phyloP scores from a whole-genome alignment of 208 protist genomes.

The Spongospora subterranea region DNA sequence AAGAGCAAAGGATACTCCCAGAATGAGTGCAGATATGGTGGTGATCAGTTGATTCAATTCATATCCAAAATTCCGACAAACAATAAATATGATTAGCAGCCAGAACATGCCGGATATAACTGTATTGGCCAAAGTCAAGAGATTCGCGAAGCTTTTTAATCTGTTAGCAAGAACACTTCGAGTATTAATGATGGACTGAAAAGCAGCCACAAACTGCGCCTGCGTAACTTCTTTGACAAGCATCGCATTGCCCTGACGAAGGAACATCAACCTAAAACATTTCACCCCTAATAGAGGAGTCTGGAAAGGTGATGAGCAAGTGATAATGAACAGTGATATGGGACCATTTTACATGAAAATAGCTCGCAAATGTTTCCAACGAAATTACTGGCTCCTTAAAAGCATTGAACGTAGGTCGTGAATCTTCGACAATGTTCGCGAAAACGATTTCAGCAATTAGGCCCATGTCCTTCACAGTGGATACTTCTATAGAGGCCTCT shows the following conservation, averaged over 20 bases:
- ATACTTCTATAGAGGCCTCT: background rate
- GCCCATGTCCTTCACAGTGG: conserved; percentile 35
- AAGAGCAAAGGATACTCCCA: background rate
- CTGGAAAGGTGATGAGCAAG: background rate
- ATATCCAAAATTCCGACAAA: background rate
- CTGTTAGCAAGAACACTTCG: conserved; percentile 8
- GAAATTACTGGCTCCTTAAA: background rate
- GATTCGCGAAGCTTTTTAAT: conserved; percentile 18
- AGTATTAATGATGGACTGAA: conserved; percentile 33
- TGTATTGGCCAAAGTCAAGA: background rate
- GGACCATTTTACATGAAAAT: conserved; percentile 10
- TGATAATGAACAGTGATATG: background rate
- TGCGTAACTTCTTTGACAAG: background rate
- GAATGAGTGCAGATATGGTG: conserved; percentile 1
- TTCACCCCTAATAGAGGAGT: background rate
- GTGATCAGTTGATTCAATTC: background rate
- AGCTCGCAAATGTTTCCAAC: background rate
- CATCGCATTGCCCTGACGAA: background rate
- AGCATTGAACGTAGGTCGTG: no score
- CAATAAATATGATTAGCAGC: background rate
- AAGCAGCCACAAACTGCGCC: conserved; percentile 17
- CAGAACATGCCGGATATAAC: background rate
- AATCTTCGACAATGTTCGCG: conserved; percentile 24
- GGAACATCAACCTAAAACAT: conserved; percentile 34
- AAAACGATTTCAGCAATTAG: conserved; percentile 33